These are phyloP conservation scores for Trametes coccinea DNA, from an alignment of 768 basidiomycete species.

Conservation along the genomic window DNA sequence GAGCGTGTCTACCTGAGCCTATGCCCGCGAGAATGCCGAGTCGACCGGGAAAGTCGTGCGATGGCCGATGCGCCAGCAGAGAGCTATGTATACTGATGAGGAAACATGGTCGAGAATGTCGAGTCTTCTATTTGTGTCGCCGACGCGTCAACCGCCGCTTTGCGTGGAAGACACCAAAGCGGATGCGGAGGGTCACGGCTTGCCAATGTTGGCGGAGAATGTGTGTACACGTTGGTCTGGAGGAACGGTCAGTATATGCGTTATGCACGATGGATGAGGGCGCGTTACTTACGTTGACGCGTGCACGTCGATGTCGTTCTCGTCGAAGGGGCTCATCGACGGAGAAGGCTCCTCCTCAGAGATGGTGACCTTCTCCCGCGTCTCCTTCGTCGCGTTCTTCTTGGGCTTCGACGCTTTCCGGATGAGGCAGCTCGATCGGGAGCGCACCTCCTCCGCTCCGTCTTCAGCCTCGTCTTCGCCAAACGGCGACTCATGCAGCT, in stretches of 20 bases:
- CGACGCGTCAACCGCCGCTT: conserved; percentile 35
- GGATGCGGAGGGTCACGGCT: conserved; percentile 52
- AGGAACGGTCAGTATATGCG: conserved; percentile 2
- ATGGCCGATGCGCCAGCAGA: conserved; percentile 11
- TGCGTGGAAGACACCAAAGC: conserved; percentile 59
- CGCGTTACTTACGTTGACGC: conserved; percentile 25
- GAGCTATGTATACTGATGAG: not conserved
- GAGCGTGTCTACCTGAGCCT: conserved; percentile 14
- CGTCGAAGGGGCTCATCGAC: conserved; percentile 6
- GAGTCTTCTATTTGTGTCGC: conserved; percentile 15
- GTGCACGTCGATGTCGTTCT: conserved; percentile 21
- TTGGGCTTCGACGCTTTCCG: conserved; percentile 15
- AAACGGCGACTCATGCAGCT: conserved; percentile 25
- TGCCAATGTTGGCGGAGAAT: conserved; percentile 60
- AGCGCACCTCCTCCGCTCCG: conserved; percentile 14
- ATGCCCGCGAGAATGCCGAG: conserved; percentile 16
- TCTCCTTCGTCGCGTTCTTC: conserved; percentile 14
- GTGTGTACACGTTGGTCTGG: conserved; percentile 59
- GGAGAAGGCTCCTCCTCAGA: conserved; percentile 4
- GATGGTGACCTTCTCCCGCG: conserved; percentile 18
- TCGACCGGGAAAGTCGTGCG: conserved; percentile 13
- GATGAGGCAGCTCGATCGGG: conserved; percentile 12
- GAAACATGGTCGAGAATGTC: not conserved
- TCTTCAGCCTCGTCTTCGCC: conserved; percentile 13
- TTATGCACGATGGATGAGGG: not conserved